Percentiles rank a stretch among this genome's conserved stretches.
These are phyloP conservation scores for Elongisporangium anandrum DNA, from an alignment of 352 stramenopile genomes.

Conservation along the genomic window DNA sequence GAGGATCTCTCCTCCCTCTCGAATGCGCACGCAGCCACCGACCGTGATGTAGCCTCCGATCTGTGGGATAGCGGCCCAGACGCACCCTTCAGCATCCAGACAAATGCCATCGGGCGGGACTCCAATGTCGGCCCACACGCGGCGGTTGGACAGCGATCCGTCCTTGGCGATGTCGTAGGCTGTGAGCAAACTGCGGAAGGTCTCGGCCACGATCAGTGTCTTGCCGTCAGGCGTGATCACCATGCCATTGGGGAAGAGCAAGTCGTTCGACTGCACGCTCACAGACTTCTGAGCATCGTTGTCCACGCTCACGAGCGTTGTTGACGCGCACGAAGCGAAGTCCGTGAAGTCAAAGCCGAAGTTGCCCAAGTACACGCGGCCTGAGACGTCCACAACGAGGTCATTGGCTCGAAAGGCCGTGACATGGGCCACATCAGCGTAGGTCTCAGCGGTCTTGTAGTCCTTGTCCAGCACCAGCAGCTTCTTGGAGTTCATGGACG, in stretches of 20 bases:
- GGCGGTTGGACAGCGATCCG: constrained; percentile 38
- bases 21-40: constrained; percentile 45
- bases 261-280: constrained; percentile 42
- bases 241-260: constrained; percentile 70
- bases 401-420: constrained; percentile 55
- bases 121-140: constrained; percentile 51
- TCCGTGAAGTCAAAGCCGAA: constrained; percentile 55
- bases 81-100: constrained; percentile 59
- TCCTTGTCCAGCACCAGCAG: constrained; percentile 37
- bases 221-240: constrained; percentile 71
- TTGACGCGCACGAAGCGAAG: constrained; percentile 25
- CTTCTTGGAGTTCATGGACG: constrained; percentile 39
- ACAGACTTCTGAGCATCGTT: constrained; percentile 9
- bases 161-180: constrained; percentile 59
- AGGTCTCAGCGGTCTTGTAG: constrained; percentile 24
- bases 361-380: constrained; percentile 54
- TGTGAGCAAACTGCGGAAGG: constrained; percentile 42
- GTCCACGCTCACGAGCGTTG: constrained; percentile 56
- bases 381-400: constrained; percentile 44
- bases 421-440: constrained; percentile 46
- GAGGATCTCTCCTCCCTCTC: constrained; percentile 49
- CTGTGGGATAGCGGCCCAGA: constrained; percentile 54
- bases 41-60: constrained; percentile 40
- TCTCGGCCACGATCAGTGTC: constrained; percentile 68
- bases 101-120: constrained; percentile 52